A percentile compares a stretch with the other conserved stretches of the same genome.
Evolutionary conservation across 805 yeast species (phyloP).

Genomic region (Lipomyces orientalis): DNA sequence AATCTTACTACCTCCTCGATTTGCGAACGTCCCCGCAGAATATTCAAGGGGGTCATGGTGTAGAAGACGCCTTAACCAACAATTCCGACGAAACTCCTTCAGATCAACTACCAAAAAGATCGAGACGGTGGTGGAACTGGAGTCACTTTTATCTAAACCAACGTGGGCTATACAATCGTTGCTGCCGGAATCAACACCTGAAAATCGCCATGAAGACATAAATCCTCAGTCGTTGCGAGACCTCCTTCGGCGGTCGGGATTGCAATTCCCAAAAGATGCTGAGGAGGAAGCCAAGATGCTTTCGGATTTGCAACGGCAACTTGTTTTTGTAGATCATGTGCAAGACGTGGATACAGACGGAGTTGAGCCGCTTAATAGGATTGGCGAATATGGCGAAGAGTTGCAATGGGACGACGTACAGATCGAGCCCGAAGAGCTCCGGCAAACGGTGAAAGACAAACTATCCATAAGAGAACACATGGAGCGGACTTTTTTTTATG

Average conservation of each 20-base stretch:
- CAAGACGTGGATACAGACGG: conserved; percentile 45
- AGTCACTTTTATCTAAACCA: conserved; percentile 11
- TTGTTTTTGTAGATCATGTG: conserved; percentile 49
- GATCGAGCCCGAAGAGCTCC: conserved; percentile 11
- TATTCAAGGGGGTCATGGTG: neutral
- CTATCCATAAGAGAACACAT: conserved; percentile 10
- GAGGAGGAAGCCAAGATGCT: conserved; percentile 37
- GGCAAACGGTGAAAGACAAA: neutral
- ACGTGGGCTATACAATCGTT: conserved; percentile 28
- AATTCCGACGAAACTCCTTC: neutral
- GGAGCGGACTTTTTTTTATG: conserved; percentile 29
- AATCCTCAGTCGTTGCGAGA: conserved; percentile 38
- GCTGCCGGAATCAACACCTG: conserved; percentile 10
- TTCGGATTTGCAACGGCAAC: conserved; percentile 46
- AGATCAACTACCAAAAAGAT: conserved; percentile 9
- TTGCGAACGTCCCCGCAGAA: neutral
- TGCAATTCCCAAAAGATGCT: conserved; percentile 36
- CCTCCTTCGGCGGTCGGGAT: conserved; percentile 43
- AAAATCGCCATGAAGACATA: conserved; percentile 21
- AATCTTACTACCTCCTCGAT: neutral
- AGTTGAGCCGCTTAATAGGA: conserved; percentile 43
- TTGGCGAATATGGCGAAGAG: conserved; percentile 26
- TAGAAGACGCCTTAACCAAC: neutral
- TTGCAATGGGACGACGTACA: conserved; percentile 31
- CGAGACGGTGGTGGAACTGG: conserved; percentile 19